Percentiles rank a stretch among this genome's conserved stretches.
Conservation (phyloP, 1,139 yeast species). For the Citeromyces siamensis region DNA sequence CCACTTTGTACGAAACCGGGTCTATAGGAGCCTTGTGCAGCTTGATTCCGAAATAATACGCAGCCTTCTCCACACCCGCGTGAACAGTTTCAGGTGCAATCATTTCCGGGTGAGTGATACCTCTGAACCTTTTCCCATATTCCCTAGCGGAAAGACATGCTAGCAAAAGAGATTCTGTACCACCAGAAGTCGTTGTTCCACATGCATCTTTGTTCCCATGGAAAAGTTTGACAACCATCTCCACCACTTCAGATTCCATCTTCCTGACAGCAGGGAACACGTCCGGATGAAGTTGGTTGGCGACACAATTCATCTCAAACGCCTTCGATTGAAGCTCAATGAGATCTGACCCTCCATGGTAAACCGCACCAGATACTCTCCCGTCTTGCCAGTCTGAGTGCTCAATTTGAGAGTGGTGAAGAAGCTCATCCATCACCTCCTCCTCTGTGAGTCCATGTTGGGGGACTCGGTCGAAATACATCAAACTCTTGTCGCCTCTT, state of each 20-base stretch:
- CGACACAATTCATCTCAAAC: constrained; percentile 64
- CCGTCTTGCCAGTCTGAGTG: constrained; percentile 81
- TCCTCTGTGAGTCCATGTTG: constrained; percentile 35
- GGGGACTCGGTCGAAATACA: constrained; percentile 44
- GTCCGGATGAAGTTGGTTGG: constrained; percentile 94
- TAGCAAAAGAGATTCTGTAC: constrained; percentile 81
- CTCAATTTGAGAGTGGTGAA: constrained; percentile 27
- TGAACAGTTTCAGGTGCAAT: constrained; percentile 85
- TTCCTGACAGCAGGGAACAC: constrained; percentile 94
- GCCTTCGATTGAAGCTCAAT: constrained; percentile 66
- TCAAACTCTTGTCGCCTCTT: constrained; percentile 29
- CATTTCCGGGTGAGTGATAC: constrained; percentile 70
- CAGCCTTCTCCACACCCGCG: constrained; percentile 94
- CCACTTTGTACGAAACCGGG: constrained; percentile 57
- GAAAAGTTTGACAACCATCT: constrained; percentile 76
- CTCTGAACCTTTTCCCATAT: constrained; percentile 38
- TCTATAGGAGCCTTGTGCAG: constrained; percentile 73
- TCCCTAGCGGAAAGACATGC: constrained; percentile 84
- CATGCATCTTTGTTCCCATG: constrained; percentile 63
- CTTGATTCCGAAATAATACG: constrained; percentile 80
- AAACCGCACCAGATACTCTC: constrained; percentile 87
- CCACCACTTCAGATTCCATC: constrained; percentile 92
- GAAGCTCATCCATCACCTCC: constrained; percentile 34
- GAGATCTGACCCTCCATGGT: constrained; percentile 81
- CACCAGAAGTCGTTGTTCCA: constrained; percentile 95